A percentile compares a stretch with the other conserved stretches of the same genome.
Conservation (phyloP, 148 eudicot species). For the Vaccinium darrowii region DNA sequence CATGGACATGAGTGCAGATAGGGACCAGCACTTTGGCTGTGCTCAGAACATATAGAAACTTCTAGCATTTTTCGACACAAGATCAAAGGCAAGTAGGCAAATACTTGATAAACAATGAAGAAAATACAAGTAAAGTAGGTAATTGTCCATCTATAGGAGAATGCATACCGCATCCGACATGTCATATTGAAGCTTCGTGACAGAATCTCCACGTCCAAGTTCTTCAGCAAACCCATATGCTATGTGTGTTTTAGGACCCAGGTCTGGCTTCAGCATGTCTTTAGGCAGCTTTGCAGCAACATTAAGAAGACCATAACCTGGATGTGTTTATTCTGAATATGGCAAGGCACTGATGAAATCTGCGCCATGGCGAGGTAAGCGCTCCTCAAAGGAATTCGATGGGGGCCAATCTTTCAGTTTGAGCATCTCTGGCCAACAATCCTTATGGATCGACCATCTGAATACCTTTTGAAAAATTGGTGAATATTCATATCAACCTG, state of each 20-base stretch:
- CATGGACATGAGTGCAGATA: neutral
- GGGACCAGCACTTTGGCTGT: neutral
- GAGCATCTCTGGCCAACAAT: slow-evolving; percentile 54
- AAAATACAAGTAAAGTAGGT: neutral
- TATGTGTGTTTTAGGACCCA: slow-evolving; percentile 72
- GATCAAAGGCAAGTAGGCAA: neutral
- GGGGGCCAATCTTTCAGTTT: slow-evolving; percentile 79
- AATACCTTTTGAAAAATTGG: slow-evolving; percentile 53
- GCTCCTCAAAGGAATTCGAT: slow-evolving; percentile 47
- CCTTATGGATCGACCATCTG: slow-evolving; percentile 21
- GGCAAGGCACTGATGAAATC: slow-evolving; percentile 73
- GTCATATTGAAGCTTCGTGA: slow-evolving; percentile 66
- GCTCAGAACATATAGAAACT: neutral
- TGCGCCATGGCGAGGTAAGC: slow-evolving; percentile 59
- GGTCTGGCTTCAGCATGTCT: slow-evolving; percentile 43
- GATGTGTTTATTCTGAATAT: slow-evolving; percentile 69
- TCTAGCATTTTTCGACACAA: neutral
- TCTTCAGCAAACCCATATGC: slow-evolving; percentile 68
- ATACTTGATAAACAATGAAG: neutral
- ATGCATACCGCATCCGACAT: slow-evolving; percentile 68
- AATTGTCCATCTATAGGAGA: neutral
- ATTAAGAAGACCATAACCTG: slow-evolving; percentile 45
- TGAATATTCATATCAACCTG: slow-evolving; percentile 56
- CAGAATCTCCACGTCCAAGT: slow-evolving; percentile 75
- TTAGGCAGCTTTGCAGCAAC: slow-evolving; percentile 50